phyloP scores from a whole-genome alignment of 371 early-diverging fungal species.

The Umbelopsis sp. region DNA sequence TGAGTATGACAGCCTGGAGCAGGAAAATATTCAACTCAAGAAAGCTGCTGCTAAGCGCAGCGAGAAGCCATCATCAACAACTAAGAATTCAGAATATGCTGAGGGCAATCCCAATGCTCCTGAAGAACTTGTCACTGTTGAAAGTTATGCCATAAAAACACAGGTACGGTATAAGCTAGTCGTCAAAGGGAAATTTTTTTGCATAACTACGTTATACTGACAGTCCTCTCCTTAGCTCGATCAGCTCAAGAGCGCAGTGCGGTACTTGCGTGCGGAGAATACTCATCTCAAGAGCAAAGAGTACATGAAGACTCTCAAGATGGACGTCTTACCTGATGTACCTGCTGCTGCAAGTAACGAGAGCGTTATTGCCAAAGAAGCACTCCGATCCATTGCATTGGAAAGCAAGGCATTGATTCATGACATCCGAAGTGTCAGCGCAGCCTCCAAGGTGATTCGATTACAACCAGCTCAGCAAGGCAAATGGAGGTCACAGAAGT shows the following conservation, averaged over 20 bases:
- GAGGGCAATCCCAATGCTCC: constrained; percentile 17
- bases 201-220: background rate
- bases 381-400: constrained; percentile 35
- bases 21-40: constrained; percentile 65
- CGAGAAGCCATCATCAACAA: constrained; percentile 40
- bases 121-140: constrained; percentile 18
- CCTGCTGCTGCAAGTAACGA: constrained; percentile 9
- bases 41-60: constrained; percentile 48
- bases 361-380: constrained; percentile 29
- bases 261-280: constrained; percentile 82
- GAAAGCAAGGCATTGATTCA: constrained; percentile 44
- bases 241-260: constrained; percentile 72
- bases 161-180: constrained; percentile 4
- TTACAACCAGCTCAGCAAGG: constrained; percentile 36
- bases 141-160: constrained; percentile 17
- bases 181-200: background rate
- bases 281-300: constrained; percentile 70
- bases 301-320: constrained; percentile 44
- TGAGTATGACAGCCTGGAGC: constrained; percentile 71
- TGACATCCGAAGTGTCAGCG: constrained; percentile 54
- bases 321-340: constrained; percentile 27
- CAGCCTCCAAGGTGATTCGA: constrained; percentile 60
- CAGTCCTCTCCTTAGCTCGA: constrained; percentile 56
- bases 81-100: constrained; percentile 33
- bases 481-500: constrained; percentile 63